These are phyloP conservation scores for Beta vulgaris DNA, from an alignment of 148 eudicot species.

Conservation along the genomic window DNA sequence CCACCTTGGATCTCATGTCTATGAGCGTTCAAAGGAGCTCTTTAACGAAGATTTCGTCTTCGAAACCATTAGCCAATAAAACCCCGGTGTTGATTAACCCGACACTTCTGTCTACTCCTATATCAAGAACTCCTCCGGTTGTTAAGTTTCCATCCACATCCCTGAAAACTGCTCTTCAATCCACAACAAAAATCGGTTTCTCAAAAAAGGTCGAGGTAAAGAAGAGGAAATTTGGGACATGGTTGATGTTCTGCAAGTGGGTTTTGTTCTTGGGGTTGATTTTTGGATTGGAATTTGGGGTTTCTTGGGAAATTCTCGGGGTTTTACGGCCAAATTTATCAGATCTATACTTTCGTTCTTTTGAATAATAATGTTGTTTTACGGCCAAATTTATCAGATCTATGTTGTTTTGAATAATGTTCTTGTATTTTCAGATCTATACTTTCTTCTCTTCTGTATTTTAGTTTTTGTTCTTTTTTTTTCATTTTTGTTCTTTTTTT, in stretches of 20 bases:
- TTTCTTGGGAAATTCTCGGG: constrained; percentile 38
- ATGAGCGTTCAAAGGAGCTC: constrained; percentile 38
- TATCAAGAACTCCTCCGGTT: constrained; percentile 16
- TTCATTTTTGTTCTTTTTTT: too few relatives aligned
- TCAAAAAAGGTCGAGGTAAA: constrained; percentile 22
- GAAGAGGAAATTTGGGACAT: constrained; percentile 33
- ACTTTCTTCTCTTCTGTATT: too few relatives aligned
- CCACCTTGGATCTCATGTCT: constrained; percentile 71
- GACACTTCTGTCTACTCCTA: constrained; percentile 40
- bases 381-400: constrained; percentile 38
- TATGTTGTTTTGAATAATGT: too few relatives aligned
- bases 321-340: constrained; percentile 43
- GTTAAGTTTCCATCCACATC: background rate
- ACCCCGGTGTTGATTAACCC: constrained; percentile 46
- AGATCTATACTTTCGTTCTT: too few relatives aligned
- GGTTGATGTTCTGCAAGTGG: constrained; percentile 23
- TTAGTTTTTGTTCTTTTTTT: too few relatives aligned
- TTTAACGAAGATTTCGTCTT: constrained; percentile 38
- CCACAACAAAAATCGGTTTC: constrained; percentile 22
- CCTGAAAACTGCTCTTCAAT: constrained; percentile 6
- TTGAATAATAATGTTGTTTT: too few relatives aligned
- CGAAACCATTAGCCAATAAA: constrained; percentile 24
- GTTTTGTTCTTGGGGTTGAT: constrained; percentile 30
- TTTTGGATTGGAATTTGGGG: constrained; percentile 42
- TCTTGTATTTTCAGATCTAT: too few relatives aligned